These are phyloP conservation scores for Cladophialophora psammophila DNA, from an alignment of 2,329 filamentous ascomycete species.

Conservation along the genomic window DNA sequence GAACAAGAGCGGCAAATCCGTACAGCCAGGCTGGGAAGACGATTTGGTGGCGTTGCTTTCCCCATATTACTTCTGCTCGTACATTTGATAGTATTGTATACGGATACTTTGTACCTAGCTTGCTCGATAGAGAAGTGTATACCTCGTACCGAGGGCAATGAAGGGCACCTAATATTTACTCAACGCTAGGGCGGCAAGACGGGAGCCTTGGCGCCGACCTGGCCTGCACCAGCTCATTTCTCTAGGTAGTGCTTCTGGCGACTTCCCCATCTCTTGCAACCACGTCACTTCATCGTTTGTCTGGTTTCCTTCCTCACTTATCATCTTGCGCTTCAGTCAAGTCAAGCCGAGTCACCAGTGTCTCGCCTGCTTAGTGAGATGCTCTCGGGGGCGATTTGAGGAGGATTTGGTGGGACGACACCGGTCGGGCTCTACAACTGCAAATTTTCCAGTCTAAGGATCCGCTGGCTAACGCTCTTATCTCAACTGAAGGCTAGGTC, in stretches of 20 bases:
- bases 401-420: constrained; percentile 37
- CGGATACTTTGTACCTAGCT: too few relatives aligned
- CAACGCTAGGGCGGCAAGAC: not conserved
- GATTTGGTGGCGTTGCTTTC: too few relatives aligned
- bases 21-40: too few relatives aligned
- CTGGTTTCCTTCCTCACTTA: not conserved
- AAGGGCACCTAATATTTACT: not conserved
- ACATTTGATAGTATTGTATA: too few relatives aligned
- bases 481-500: constrained; percentile 40
- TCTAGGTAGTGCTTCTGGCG: not conserved
- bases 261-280: not conserved
- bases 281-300: constrained; percentile 1
- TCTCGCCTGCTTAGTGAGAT: not conserved
- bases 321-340: not conserved
- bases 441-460: constrained; percentile 35
- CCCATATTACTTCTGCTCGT: too few relatives aligned
- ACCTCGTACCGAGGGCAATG: too few relatives aligned
- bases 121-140: too few relatives aligned
- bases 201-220: not conserved
- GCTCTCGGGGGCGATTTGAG: constrained; percentile 21
- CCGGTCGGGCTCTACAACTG: constrained; percentile 43
- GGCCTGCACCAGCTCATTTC: not conserved
- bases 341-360: not conserved
- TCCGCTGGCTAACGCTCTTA: constrained; percentile 40
- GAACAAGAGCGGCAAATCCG: too few relatives aligned